Evolutionary conservation across 352 stramenopile genomes (phyloP).

Genomic region (Pythium vanterpoolii): DNA sequence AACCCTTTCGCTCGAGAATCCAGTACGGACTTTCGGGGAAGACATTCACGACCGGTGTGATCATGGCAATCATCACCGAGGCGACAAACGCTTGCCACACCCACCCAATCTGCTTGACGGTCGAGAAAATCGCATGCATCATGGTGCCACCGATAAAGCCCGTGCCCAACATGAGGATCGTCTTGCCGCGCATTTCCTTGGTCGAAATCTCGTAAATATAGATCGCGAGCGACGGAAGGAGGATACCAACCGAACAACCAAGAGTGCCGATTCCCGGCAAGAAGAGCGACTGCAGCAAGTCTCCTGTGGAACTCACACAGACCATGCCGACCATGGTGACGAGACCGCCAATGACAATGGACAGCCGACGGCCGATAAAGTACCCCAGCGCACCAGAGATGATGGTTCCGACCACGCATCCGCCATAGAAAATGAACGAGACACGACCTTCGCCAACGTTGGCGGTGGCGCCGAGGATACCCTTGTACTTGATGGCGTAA

Average conservation of each 20-base stretch:
- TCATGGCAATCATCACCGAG: slow-evolving; percentile 69
- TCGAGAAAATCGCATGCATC: slow-evolving; percentile 60
- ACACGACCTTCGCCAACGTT: slow-evolving; percentile 53
- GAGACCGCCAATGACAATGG: slow-evolving; percentile 68
- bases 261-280: slow-evolving; percentile 66
- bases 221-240: slow-evolving; percentile 71
- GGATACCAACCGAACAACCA: slow-evolving; percentile 48
- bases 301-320: slow-evolving; percentile 51
- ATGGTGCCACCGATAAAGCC: slow-evolving; percentile 67
- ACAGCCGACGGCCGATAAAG: slow-evolving; percentile 72
- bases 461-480: slow-evolving; percentile 52
- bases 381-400: slow-evolving; percentile 55
- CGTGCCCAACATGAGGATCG: slow-evolving; percentile 64
- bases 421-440: slow-evolving; percentile 73
- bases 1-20: slow-evolving; percentile 72
- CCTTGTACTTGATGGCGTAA: slow-evolving; percentile 78
- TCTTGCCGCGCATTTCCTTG: slow-evolving; percentile 78
- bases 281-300: slow-evolving; percentile 56
- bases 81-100: slow-evolving; percentile 84
- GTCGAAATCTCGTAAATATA: slow-evolving; percentile 89
- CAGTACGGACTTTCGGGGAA: slow-evolving; percentile 86
- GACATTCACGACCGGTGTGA: slow-evolving; percentile 80
- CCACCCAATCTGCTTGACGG: slow-evolving; percentile 73
- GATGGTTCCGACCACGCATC: slow-evolving; percentile 44
- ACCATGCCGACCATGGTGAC: slow-evolving; percentile 71